Percentiles rank a stretch among this genome's conserved stretches.
Evolutionary conservation across 208 protist genomes (phyloP).

Genomic region (Acanthamoeba lenticulata): DNA sequence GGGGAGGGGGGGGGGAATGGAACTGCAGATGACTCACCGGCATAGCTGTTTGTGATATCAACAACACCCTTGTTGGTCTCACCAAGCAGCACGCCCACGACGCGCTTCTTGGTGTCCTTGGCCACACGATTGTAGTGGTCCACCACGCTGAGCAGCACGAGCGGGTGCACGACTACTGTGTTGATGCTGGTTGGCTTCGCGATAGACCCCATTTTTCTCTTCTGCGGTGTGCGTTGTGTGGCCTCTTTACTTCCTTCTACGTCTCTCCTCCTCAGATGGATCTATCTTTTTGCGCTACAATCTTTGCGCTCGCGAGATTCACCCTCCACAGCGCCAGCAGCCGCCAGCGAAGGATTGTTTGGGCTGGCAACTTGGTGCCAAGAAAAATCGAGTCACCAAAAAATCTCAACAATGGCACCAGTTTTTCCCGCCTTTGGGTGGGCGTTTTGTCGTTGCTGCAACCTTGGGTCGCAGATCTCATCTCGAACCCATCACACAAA

Average conservation of each 20-base stretch:
- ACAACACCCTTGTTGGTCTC: slow-evolving; percentile 86
- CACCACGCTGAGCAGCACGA: slow-evolving; percentile 96
- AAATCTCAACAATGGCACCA: no score
- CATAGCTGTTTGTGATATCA: slow-evolving; percentile 96
- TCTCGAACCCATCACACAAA: no score
- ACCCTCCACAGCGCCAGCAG: no score
- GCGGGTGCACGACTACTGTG: slow-evolving; percentile 61
- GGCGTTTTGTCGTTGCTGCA: neutral
- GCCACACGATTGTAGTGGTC: slow-evolving; percentile 99
- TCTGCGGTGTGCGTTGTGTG: neutral
- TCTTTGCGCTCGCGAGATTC: no score
- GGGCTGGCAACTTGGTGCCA: neutral
- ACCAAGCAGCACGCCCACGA: slow-evolving; percentile 97
- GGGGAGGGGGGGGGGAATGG: neutral
- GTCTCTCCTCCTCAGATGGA: no score
- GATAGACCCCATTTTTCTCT: neutral
- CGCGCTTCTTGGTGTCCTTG: slow-evolving; percentile 93
- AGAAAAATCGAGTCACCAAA: no score
- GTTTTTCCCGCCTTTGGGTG: neutral
- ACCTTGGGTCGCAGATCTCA: neutral
- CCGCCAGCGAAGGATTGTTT: slow-evolving; percentile 38
- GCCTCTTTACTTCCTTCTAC: neutral
- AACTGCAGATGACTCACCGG: slow-evolving; percentile 80
- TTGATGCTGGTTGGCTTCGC: neutral
- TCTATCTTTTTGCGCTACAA: neutral